These are phyloP conservation scores for Cucumis hystrix DNA, from an alignment of 306 rosid species.

Conservation along the genomic window DNA sequence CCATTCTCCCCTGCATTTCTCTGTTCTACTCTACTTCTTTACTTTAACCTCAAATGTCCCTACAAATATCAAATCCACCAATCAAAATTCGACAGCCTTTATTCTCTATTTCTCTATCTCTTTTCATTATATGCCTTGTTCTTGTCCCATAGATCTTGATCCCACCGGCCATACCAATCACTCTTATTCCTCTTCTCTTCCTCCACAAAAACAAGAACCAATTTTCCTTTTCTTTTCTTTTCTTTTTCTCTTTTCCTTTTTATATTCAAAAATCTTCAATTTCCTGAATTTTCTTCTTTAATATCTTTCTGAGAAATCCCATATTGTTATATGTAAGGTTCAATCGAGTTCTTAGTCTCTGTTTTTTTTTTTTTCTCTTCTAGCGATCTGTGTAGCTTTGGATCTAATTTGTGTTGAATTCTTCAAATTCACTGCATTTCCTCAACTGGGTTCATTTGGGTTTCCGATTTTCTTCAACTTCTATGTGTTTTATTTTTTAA, in stretches of 20 bases:
- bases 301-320: background rate
- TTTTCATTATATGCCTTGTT: background rate
- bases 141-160: slow-evolving; percentile 40
- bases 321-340: background rate
- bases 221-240: no score
- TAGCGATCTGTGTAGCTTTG: background rate
- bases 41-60: slow-evolving; percentile 13
- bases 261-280: background rate
- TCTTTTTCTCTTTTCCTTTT: no score
- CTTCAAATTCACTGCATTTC: slow-evolving; percentile 33
- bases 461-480: slow-evolving; percentile 15
- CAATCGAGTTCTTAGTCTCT: background rate
- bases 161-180: slow-evolving; percentile 17
- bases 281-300: background rate
- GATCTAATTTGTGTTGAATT: slow-evolving; percentile 11
- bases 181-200: slow-evolving; percentile 12
- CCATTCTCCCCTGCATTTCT: background rate
- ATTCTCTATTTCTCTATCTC: slow-evolving; percentile 17
- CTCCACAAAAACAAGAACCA: background rate
- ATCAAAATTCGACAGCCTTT: slow-evolving; percentile 50
- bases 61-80: slow-evolving; percentile 34
- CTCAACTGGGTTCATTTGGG: slow-evolving; percentile 27
- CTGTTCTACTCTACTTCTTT: background rate
- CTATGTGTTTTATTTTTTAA: background rate
- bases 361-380: background rate